A percentile compares a stretch with the other conserved stretches of the same genome.
These are phyloP conservation scores for Lactarius sanguifluus DNA, from an alignment of 768 basidiomycete genomes.

Conservation along the genomic window DNA sequence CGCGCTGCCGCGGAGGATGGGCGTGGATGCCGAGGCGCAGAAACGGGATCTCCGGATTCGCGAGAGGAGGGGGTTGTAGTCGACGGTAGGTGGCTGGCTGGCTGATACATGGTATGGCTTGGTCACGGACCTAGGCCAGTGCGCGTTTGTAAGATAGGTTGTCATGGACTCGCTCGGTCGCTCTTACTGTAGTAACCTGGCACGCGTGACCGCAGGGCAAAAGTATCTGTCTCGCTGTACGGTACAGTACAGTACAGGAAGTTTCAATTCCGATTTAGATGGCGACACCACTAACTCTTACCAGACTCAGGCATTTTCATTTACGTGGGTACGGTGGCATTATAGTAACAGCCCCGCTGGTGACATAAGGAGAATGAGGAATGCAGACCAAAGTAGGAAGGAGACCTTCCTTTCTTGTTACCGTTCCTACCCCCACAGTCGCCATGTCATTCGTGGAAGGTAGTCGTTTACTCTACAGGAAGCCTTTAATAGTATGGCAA, in stretches of 20 bases:
- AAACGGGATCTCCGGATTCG: slow-evolving; percentile 30
- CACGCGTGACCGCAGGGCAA: too few species aligned
- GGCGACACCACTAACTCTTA: background rate
- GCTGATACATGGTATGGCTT: too few species aligned
- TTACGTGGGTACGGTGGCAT: background rate
- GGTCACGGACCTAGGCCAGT: too few species aligned
- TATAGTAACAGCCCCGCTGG: background rate
- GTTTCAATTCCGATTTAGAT: too few species aligned
- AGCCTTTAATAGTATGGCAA: slow-evolving; percentile 86
- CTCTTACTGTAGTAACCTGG: background rate
- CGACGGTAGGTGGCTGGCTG: background rate
- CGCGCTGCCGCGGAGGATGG: slow-evolving; percentile 39
- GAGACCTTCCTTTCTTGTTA: slow-evolving; percentile 24
- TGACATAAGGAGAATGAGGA: background rate
- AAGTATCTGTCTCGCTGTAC: too few species aligned
- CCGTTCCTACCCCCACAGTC: background rate
- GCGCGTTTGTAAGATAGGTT: too few species aligned
- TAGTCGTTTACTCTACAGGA: slow-evolving; percentile 67
- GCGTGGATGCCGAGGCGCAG: slow-evolving; percentile 9
- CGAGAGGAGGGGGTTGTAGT: slow-evolving; percentile 16
- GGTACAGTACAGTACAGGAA: too few species aligned
- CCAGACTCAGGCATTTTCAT: background rate
- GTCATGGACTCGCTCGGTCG: too few species aligned
- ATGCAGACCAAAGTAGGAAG: slow-evolving; percentile 17
- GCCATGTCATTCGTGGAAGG: slow-evolving; percentile 80